Conservation (phyloP, 2,329 filamentous ascomycete species). For the Echinosphaeria canescens region DNA sequence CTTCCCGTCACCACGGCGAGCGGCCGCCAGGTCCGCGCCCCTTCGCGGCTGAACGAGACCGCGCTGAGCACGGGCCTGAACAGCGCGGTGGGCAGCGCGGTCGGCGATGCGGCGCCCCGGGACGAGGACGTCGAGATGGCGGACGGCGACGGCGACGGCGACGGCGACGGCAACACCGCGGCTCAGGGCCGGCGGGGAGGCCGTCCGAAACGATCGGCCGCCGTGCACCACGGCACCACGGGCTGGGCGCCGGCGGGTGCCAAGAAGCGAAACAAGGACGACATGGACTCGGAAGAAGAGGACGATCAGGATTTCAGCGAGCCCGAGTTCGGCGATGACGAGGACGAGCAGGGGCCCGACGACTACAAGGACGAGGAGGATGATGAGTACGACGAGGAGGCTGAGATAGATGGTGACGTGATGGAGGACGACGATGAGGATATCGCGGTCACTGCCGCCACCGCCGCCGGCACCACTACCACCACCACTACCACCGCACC, state of each 20-base stretch:
- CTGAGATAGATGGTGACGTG: constrained; percentile 28
- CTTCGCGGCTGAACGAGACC: constrained; percentile 42
- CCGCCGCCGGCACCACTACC: constrained; percentile 2
- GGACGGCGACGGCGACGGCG: constrained; percentile 18
- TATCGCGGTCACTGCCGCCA: constrained; percentile 8
- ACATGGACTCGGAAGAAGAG: constrained; percentile 40
- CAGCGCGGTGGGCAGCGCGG: constrained; percentile 22
- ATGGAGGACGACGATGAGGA: constrained; percentile 29
- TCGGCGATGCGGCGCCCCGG: constrained; percentile 19
- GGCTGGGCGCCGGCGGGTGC: constrained; percentile 22
- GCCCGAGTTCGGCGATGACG: constrained; percentile 55
- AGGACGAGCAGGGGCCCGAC: constrained; percentile 41
- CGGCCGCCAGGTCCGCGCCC: constrained; percentile 62
- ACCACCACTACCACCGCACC: no score
- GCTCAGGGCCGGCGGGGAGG: constrained; percentile 10
- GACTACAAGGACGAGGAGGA: constrained; percentile 34
- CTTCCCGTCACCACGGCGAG: constrained; percentile 59
- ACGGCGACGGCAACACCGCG: constrained; percentile 21
- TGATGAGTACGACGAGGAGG: constrained; percentile 22
- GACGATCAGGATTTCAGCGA: no score
- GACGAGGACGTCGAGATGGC: constrained; percentile 11
- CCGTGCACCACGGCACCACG: constrained; percentile 24
- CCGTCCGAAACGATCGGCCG: constrained; percentile 22
- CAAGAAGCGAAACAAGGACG: constrained; percentile 27
- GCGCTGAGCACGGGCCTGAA: constrained; percentile 21